Evolutionary conservation across 176 grass and related monocot species (phyloP).

Genomic region (Puccinellia tenuiflora): DNA sequence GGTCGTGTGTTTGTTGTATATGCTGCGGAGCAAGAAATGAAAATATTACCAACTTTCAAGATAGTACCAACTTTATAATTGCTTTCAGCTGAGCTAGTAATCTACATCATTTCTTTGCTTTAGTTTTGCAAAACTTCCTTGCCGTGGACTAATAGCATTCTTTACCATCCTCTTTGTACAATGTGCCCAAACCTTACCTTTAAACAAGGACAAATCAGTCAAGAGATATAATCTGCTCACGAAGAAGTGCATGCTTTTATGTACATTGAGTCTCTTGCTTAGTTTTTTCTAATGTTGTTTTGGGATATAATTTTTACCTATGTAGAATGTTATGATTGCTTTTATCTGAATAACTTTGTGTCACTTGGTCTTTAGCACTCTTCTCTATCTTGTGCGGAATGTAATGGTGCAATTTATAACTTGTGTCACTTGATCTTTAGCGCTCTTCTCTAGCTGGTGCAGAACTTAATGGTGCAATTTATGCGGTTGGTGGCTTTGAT

Average conservation of each 20-base stretch:
- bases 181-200: not conserved
- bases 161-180: not conserved
- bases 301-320: not conserved
- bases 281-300: not conserved
- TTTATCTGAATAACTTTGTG: too few species aligned
- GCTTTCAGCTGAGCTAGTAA: constrained; percentile 1
- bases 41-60: too few species aligned
- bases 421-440: constrained; percentile 27
- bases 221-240: not conserved
- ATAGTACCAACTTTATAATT: not conserved
- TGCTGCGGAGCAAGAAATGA: not conserved
- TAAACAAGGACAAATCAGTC: not conserved
- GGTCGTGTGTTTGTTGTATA: too few species aligned
- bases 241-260: not conserved
- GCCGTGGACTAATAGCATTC: not conserved
- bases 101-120: not conserved
- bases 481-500: constrained; percentile 67
- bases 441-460: constrained; percentile 51
- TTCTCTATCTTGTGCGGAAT: too few species aligned
- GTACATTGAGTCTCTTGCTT: not conserved
- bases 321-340: not conserved
- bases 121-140: not conserved
- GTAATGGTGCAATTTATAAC: not conserved
- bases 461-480: constrained; percentile 56
- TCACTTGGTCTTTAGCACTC: too few species aligned